phyloP scores from a whole-genome alignment of 129 eudicot genomes.

The Flaveria ramosissima region DNA sequence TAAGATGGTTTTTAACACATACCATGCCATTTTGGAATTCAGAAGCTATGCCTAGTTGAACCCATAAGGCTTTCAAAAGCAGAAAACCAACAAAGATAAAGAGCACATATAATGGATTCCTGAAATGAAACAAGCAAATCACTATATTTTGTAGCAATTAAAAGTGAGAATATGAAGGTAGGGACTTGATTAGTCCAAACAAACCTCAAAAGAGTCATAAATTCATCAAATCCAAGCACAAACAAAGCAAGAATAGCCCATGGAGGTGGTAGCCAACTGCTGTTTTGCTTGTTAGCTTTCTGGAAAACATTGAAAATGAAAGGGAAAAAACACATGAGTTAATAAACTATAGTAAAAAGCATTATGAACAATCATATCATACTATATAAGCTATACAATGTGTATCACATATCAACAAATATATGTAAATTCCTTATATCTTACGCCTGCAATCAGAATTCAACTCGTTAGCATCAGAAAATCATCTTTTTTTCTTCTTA shows the following conservation, averaged over 20 bases:
- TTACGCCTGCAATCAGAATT: neutral
- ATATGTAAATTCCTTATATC: neutral
- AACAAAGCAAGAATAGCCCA: slow-evolving; percentile 83
- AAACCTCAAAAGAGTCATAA: slow-evolving; percentile 80
- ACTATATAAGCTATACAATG: neutral
- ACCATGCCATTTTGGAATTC: slow-evolving; percentile 64
- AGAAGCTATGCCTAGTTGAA: slow-evolving; percentile 58
- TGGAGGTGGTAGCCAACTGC: slow-evolving; percentile 84
- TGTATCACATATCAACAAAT: neutral
- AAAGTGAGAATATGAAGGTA: slow-evolving; percentile 1
- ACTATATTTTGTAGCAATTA: slow-evolving; percentile 15
- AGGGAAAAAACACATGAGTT: neutral
- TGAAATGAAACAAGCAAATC: slow-evolving; percentile 30
- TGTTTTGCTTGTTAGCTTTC: slow-evolving; percentile 74
- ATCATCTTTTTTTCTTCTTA: too few relatives aligned
- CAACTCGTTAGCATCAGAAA: neutral
- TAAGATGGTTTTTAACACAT: slow-evolving; percentile 38
- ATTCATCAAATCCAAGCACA: slow-evolving; percentile 75
- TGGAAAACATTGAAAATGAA: slow-evolving; percentile 35
- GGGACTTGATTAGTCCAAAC: neutral
- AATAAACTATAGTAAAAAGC: neutral
- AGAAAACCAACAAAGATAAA: slow-evolving; percentile 57
- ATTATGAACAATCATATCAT: neutral
- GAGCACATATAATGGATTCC: slow-evolving; percentile 77
- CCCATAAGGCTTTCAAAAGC: slow-evolving; percentile 76